phyloP scores from a whole-genome alignment of 2,329 filamentous ascomycete species.

The Colletotrichum shisoi region DNA sequence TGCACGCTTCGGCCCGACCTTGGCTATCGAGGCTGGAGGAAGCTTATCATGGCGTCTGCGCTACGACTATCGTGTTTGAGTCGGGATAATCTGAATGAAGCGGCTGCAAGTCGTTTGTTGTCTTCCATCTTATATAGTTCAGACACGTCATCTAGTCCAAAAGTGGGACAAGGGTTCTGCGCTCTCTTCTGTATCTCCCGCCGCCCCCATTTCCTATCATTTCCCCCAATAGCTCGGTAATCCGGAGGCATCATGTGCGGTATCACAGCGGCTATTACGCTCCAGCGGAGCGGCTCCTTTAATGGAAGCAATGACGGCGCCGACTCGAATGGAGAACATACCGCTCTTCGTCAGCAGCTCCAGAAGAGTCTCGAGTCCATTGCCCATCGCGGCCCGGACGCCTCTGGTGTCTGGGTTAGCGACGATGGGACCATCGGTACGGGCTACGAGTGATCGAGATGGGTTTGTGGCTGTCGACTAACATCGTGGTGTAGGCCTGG shows the following conservation, averaged over 20 bases:
- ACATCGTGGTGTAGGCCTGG: slow-evolving; percentile 47
- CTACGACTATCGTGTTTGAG: slow-evolving; percentile 1
- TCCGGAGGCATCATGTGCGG: slow-evolving; percentile 29
- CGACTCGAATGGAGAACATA: not conserved
- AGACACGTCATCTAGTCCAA: slow-evolving; percentile 1
- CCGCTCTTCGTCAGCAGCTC: slow-evolving; percentile 36
- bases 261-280: slow-evolving; percentile 30
- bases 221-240: not conserved
- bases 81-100: slow-evolving; percentile 1
- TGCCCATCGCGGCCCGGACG: slow-evolving; percentile 47
- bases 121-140: slow-evolving; percentile 13
- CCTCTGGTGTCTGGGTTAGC: slow-evolving; percentile 45
- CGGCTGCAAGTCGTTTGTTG: not conserved
- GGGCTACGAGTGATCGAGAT: slow-evolving; percentile 10
- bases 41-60: not conserved
- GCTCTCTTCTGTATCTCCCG: not conserved
- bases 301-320: not conserved
- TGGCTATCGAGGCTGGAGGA: not conserved
- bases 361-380: slow-evolving; percentile 43
- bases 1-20: slow-evolving; percentile 15
- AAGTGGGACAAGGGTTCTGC: not conserved
- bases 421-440: slow-evolving; percentile 28
- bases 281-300: slow-evolving; percentile 19
- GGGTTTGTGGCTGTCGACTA: not conserved
- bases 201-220: too few species aligned